Conservation (phyloP, 1,284 basidiomycete species). For the Marasmius sp. region DNA sequence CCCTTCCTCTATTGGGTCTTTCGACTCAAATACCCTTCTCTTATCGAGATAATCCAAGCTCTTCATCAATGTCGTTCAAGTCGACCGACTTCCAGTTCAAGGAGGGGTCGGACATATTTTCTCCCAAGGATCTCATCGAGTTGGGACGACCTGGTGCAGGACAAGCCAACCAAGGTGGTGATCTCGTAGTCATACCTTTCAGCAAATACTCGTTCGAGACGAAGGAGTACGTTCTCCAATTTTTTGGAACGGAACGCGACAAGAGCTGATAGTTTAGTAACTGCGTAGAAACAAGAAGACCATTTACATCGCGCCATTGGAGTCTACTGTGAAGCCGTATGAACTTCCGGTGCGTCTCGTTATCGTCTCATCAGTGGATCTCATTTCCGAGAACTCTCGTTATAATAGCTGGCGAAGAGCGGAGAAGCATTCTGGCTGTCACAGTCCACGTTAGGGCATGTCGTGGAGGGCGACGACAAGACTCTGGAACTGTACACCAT, state of each 20-base stretch:
- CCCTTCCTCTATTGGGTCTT: slow-evolving; percentile 46
- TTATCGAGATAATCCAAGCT: slow-evolving; percentile 12
- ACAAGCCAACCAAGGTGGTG: slow-evolving; percentile 63
- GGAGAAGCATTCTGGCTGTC: slow-evolving; percentile 80
- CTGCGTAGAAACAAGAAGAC: slow-evolving; percentile 62
- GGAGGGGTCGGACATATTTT: slow-evolving; percentile 57
- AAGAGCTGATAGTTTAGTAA: not conserved
- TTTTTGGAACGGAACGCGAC: not conserved
- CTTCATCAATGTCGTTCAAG: slow-evolving; percentile 27
- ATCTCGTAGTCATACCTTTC: slow-evolving; percentile 66
- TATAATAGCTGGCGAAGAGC: slow-evolving; percentile 49
- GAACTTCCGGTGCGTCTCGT: slow-evolving; percentile 42
- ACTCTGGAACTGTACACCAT: slow-evolving; percentile 52
- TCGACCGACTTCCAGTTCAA: slow-evolving; percentile 53
- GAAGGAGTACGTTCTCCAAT: slow-evolving; percentile 58
- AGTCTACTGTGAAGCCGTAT: slow-evolving; percentile 39
- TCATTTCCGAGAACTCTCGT: not conserved
- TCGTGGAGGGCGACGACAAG: slow-evolving; percentile 49
- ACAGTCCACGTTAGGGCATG: slow-evolving; percentile 64
- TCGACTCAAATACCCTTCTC: slow-evolving; percentile 50
- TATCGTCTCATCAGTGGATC: not conserved
- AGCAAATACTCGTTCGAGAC: slow-evolving; percentile 69
- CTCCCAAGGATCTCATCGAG: slow-evolving; percentile 71
- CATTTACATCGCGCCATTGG: slow-evolving; percentile 61
- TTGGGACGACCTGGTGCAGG: slow-evolving; percentile 71